These are phyloP conservation scores for Termitomyces sp. DNA, from an alignment of 768 basidiomycete genomes.

Conservation along the genomic window DNA sequence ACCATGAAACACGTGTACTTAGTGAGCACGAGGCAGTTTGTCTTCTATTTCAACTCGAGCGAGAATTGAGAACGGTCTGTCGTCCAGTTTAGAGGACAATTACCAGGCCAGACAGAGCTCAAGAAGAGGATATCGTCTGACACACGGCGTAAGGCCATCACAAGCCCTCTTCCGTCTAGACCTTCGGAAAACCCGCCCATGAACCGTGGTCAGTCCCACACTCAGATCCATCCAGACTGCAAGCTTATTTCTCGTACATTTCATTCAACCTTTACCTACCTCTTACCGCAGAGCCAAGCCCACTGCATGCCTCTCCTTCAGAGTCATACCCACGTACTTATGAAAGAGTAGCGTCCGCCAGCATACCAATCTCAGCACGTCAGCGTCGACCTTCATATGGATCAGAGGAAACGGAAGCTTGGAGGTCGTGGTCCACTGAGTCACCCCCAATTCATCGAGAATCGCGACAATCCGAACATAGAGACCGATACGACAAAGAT, in stretches of 20 bases:
- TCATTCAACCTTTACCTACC: background rate
- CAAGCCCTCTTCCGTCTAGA: constrained; percentile 15
- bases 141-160: constrained; percentile 31
- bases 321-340: constrained; percentile 9
- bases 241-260: background rate
- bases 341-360: constrained; percentile 11
- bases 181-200: constrained; percentile 10
- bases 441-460: no score
- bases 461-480: background rate
- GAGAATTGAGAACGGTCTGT: constrained; percentile 46
- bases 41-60: no score
- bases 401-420: constrained; percentile 9
- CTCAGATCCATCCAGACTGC: constrained; percentile 12
- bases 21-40: no score
- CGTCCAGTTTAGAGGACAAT: constrained; percentile 50
- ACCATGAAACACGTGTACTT: no score
- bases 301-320: constrained; percentile 2
- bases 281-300: constrained; percentile 1
- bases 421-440: no score
- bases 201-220: constrained; percentile 13
- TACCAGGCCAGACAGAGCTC: constrained; percentile 49
- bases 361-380: constrained; percentile 12
- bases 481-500: constrained; percentile 4
- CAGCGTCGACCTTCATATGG: constrained; percentile 7
- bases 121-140: constrained; percentile 34